phyloP scores from a whole-genome alignment of 495 filamentous ascomycete species.

The Neurospora sp. region DNA sequence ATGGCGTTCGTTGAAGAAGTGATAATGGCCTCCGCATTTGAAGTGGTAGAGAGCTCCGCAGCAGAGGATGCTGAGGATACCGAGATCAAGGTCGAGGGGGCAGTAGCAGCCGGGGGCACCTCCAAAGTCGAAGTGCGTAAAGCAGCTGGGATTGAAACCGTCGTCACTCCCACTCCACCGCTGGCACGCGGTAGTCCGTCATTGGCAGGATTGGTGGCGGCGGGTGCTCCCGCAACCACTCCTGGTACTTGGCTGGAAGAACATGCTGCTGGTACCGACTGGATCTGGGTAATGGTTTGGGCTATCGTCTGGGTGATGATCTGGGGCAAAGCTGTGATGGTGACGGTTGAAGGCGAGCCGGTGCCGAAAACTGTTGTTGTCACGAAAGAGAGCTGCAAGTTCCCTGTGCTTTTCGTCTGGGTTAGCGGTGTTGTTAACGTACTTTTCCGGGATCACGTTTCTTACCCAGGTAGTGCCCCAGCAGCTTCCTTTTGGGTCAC shows the following conservation, averaged over 20 bases:
- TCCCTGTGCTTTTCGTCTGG: neutral
- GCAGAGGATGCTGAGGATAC: neutral
- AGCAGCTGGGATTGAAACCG: constrained; percentile 14
- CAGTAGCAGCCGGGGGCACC: constrained; percentile 8
- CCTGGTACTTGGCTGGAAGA: neutral
- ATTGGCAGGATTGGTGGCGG: neutral
- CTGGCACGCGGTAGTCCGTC: neutral
- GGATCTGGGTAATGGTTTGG: neutral
- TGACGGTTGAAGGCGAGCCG: constrained; percentile 26
- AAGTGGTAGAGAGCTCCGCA: neutral
- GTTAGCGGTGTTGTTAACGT: neutral
- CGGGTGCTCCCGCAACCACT: neutral
- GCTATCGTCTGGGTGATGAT: constrained; percentile 25
- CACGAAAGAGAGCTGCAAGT: constrained; percentile 26
- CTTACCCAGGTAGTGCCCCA: constrained; percentile 1
- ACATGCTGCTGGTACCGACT: neutral
- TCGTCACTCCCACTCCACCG: constrained; percentile 22
- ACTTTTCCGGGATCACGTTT: neutral
- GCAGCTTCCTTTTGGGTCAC: constrained; percentile 12
- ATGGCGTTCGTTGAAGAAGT: neutral
- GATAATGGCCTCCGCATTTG: neutral
- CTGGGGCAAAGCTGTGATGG: constrained; percentile 29
- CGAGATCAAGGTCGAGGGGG: neutral
- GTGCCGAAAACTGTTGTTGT: constrained; percentile 28
- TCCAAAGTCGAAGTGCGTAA: constrained; percentile 11